These are phyloP conservation scores for Penicillium parvum DNA, from an alignment of 495 filamentous ascomycete genomes.

Conservation along the genomic window DNA sequence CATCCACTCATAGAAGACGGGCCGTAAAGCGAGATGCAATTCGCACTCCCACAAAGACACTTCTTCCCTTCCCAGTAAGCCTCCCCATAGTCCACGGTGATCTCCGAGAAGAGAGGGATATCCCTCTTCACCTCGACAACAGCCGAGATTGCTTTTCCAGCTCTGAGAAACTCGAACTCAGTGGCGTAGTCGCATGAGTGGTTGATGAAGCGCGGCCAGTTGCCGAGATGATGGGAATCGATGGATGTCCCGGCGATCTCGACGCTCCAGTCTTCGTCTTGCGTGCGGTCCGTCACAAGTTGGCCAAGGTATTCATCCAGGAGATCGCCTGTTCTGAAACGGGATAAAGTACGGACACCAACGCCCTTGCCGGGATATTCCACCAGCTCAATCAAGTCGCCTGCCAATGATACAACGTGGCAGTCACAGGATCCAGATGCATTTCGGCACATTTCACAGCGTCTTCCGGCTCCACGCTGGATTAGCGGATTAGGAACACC, in stretches of 20 bases:
- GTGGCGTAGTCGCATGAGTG: slow-evolving; percentile 61
- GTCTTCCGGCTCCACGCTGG: no score
- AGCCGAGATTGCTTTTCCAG: slow-evolving; percentile 22
- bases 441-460: no score
- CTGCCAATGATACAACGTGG: slow-evolving; percentile 6
- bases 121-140: slow-evolving; percentile 18
- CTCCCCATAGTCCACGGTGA: slow-evolving; percentile 30
- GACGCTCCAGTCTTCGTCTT: not conserved
- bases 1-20: no score
- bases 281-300: slow-evolving; percentile 15
- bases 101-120: slow-evolving; percentile 31
- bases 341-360: slow-evolving; percentile 30
- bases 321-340: slow-evolving; percentile 21
- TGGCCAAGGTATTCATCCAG: slow-evolving; percentile 33
- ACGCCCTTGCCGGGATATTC: slow-evolving; percentile 28
- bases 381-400: slow-evolving; percentile 30
- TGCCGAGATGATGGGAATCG: slow-evolving; percentile 24
- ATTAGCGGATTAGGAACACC: no score
- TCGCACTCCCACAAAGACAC: no score
- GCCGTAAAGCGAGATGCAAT: no score
- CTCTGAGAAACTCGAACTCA: slow-evolving; percentile 10
- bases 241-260: not conserved
- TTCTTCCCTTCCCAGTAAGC: slow-evolving; percentile 28
- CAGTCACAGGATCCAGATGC: slow-evolving; percentile 19
- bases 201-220: slow-evolving; percentile 66